These are phyloP conservation scores for Phoma sp. DNA, from an alignment of 2,329 filamentous ascomycete genomes.

Conservation along the genomic window DNA sequence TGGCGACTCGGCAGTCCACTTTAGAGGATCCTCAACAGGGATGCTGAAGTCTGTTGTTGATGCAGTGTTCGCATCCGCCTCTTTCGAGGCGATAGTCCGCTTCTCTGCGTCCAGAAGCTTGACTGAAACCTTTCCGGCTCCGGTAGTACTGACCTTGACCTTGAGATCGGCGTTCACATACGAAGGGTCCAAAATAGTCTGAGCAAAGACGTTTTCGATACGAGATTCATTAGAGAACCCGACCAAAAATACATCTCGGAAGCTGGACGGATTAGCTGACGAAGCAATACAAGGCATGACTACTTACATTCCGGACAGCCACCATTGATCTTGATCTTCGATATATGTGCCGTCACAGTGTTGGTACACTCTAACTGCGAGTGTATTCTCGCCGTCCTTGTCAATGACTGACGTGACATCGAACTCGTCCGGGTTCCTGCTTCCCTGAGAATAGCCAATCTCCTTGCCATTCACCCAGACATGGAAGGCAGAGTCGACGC, in stretches of 20 bases:
- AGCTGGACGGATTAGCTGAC: constrained; percentile 58
- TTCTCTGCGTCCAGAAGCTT: constrained; percentile 55
- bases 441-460: constrained; percentile 73
- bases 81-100: constrained; percentile 21
- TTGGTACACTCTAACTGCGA: constrained; percentile 73
- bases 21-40: constrained; percentile 61
- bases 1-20: constrained; percentile 74
- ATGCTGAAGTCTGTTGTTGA: constrained; percentile 44
- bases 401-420: constrained; percentile 65
- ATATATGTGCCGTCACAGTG: constrained; percentile 74
- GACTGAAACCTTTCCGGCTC: constrained; percentile 54
- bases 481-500: constrained; percentile 75
- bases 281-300: not conserved
- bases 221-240: constrained; percentile 60
- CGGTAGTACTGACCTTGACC: constrained; percentile 54
- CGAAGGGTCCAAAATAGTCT: constrained; percentile 60
- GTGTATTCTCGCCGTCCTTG: constrained; percentile 57
- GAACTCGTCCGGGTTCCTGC: constrained; percentile 73
- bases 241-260: constrained; percentile 70
- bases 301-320: constrained; percentile 62
- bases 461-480: constrained; percentile 70
- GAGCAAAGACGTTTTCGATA: constrained; percentile 67
- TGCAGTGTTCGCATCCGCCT: constrained; percentile 23
- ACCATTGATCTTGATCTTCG: constrained; percentile 75
- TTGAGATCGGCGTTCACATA: constrained; percentile 62